Conservation (phyloP, 345 rosid genomes). For the Salix brachista region DNA sequence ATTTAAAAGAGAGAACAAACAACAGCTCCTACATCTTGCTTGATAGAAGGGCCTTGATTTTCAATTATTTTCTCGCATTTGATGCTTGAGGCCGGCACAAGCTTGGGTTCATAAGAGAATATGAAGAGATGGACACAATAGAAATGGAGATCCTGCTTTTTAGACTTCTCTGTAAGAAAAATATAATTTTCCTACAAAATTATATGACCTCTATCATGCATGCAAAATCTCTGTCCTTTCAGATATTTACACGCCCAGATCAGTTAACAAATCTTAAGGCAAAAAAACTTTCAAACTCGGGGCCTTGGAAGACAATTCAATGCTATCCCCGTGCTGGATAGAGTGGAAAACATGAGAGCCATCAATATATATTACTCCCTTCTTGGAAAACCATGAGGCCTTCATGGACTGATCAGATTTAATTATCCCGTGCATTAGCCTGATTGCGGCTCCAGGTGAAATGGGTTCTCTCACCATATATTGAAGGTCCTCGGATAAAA, state of each 20-base stretch:
- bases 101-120: too few species aligned
- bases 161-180: too few species aligned
- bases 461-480: slow-evolving; percentile 94
- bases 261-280: slow-evolving; percentile 21
- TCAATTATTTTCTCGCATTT: too few species aligned
- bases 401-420: slow-evolving; percentile 51
- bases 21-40: too few species aligned
- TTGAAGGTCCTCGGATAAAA: slow-evolving; percentile 60
- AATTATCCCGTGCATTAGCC: slow-evolving; percentile 60
- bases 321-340: slow-evolving; percentile 51
- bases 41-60: too few species aligned
- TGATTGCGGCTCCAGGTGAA: slow-evolving; percentile 34
- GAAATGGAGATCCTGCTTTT: too few species aligned
- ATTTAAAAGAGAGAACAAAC: too few species aligned
- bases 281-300: slow-evolving; percentile 64
- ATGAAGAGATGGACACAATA: too few species aligned
- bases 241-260: background rate
- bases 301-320: slow-evolving; percentile 62
- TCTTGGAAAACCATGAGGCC: slow-evolving; percentile 56
- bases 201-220: too few species aligned
- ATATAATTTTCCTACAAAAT: too few species aligned
- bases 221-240: background rate
- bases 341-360: slow-evolving; percentile 58
- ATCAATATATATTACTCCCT: slow-evolving; percentile 65
- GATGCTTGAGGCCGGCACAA: too few species aligned